phyloP scores from a whole-genome alignment of 2,329 filamentous ascomycete species.

The Phyllosticta ampelicida region DNA sequence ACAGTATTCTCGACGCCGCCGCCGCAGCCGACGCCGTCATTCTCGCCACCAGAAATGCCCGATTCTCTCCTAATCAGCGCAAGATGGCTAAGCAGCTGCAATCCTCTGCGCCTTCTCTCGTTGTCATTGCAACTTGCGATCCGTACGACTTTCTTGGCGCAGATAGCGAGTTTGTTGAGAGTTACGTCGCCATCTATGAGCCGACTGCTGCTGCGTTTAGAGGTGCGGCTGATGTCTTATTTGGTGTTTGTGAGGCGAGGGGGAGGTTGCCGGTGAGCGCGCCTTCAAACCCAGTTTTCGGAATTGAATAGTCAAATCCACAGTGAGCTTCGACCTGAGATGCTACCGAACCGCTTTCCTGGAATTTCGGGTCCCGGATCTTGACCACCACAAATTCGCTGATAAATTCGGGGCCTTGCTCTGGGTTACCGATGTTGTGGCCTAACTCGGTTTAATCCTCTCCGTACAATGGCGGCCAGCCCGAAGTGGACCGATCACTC shows the following conservation, averaged over 20 bases:
- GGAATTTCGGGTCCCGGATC: too few relatives aligned
- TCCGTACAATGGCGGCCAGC: too few relatives aligned
- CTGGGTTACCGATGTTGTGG: too few relatives aligned
- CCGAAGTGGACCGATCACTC: too few relatives aligned
- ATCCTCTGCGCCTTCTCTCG: background rate
- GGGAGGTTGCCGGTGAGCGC: background rate
- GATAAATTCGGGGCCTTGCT: too few relatives aligned
- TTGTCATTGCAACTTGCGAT: constrained; percentile 7
- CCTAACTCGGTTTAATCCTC: too few relatives aligned
- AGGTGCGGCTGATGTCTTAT: background rate
- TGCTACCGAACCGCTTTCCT: too few relatives aligned
- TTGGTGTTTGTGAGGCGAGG: background rate
- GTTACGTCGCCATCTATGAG: constrained; percentile 6
- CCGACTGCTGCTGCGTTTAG: constrained; percentile 1
- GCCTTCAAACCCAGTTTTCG: too few relatives aligned
- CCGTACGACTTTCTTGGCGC: constrained; percentile 7
- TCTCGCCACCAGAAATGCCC: constrained; percentile 2
- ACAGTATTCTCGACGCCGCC: background rate
- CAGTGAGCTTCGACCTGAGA: too few relatives aligned
- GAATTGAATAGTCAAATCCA: too few relatives aligned
- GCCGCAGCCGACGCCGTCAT: background rate
- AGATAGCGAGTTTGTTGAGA: background rate
- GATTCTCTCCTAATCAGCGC: background rate
- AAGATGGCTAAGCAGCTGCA: background rate
- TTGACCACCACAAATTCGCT: too few relatives aligned